A percentile compares a stretch with the other conserved stretches of the same genome.
phyloP scores from a whole-genome alignment of 192 early-diverging fungal species.

The Coemansia sp. region DNA sequence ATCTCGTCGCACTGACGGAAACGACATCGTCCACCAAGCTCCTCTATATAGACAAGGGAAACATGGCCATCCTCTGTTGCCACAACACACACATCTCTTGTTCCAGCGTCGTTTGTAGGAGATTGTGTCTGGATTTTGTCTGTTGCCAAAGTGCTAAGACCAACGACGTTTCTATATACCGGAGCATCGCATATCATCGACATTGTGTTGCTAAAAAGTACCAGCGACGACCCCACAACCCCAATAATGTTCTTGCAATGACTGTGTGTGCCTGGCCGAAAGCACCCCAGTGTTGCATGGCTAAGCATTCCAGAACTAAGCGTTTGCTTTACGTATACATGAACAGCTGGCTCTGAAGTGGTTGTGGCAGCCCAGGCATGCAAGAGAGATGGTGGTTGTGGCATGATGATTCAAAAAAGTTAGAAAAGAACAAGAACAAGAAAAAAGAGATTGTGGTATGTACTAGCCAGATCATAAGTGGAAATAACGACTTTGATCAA shows the following conservation, averaged over 20 bases:
- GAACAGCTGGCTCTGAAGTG: background rate
- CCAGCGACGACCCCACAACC: constrained; percentile 19
- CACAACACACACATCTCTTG: constrained; percentile 17
- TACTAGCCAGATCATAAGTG: too few relatives aligned
- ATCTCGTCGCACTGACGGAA: constrained; percentile 13
- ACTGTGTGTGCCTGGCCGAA: background rate
- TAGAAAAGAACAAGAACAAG: too few relatives aligned
- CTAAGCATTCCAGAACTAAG: constrained; percentile 30
- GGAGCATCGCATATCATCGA: constrained; percentile 22
- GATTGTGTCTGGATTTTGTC: background rate
- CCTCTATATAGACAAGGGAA: constrained; percentile 16
- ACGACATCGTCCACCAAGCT: background rate
- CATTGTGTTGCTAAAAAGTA: constrained; percentile 16
- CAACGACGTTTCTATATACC: constrained; percentile 23
- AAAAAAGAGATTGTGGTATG: background rate
- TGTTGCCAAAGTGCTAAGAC: constrained; percentile 6
- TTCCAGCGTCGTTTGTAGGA: background rate
- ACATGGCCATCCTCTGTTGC: constrained; percentile 16
- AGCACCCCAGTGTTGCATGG: constrained; percentile 16
- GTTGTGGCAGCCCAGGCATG: constrained; percentile 28
- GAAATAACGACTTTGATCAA: too few relatives aligned
- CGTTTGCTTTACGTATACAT: constrained; percentile 27
- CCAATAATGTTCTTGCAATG: constrained; percentile 17
- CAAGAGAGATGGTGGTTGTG: background rate
- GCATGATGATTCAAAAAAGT: constrained; percentile 17